phyloP scores from a whole-genome alignment of 768 basidiomycete genomes.

The Leccinellum rugosiceps region DNA sequence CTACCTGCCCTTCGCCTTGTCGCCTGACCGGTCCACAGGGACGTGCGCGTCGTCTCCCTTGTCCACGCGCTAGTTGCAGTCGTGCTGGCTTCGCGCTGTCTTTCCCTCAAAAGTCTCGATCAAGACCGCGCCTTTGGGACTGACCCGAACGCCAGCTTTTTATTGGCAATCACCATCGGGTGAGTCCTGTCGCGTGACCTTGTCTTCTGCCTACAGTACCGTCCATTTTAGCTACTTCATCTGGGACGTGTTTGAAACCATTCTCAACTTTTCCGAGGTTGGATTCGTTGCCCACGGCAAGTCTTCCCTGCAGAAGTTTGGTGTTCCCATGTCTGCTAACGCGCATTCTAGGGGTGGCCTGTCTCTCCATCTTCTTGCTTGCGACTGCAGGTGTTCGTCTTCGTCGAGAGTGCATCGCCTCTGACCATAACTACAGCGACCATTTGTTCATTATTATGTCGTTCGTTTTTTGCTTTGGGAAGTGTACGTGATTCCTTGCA shows the following conservation, averaged over 20 bases:
- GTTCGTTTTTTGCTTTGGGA: slow-evolving; percentile 83
- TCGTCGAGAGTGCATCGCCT: neutral
- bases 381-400: slow-evolving; percentile 55
- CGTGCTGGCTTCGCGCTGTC: slow-evolving; percentile 54
- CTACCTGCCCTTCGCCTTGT: neutral
- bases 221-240: slow-evolving; percentile 59
- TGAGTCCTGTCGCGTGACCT: slow-evolving; percentile 30
- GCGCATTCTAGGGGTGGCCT: slow-evolving; percentile 49
- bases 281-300: slow-evolving; percentile 79
- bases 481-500: slow-evolving; percentile 40
- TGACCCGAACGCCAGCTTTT: slow-evolving; percentile 52
- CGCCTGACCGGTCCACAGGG: slow-evolving; percentile 41
- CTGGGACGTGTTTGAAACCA: slow-evolving; percentile 77
- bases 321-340: slow-evolving; percentile 1
- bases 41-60: slow-evolving; percentile 69
- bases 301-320: slow-evolving; percentile 10
- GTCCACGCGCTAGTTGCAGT: slow-evolving; percentile 68
- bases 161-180: slow-evolving; percentile 72
- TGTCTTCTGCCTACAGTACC: neutral
- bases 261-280: slow-evolving; percentile 62
- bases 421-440: slow-evolving; percentile 40
- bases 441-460: slow-evolving; percentile 79
- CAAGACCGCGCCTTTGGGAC: slow-evolving; percentile 78
- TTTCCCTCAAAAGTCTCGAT: slow-evolving; percentile 45
- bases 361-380: slow-evolving; percentile 61